Conservation (phyloP, 2,329 filamentous ascomycete species). For the Apiospora phragmitis region DNA sequence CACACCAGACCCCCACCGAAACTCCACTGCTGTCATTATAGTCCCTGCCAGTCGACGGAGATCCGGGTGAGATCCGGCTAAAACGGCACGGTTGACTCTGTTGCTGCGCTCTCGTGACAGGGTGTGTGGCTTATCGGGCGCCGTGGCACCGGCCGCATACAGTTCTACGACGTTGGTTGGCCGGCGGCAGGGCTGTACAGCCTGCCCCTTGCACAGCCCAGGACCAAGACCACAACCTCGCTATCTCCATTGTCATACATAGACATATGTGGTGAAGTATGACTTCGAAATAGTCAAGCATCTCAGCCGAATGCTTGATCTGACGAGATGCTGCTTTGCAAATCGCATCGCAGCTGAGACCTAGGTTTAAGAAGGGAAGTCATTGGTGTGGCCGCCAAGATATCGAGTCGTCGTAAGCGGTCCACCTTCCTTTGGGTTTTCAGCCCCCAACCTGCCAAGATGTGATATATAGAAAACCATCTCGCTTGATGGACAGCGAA, state of each 20-base stretch:
- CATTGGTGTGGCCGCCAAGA: background rate
- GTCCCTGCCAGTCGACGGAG: slow-evolving; percentile 1
- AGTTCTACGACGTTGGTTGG: background rate
- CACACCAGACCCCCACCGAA: background rate
- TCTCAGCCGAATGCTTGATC: background rate
- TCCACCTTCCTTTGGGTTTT: background rate
- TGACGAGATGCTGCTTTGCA: background rate
- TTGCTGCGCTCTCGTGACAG: background rate
- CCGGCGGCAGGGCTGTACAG: background rate
- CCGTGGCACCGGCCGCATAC: background rate
- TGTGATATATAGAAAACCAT: background rate
- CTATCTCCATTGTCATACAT: background rate
- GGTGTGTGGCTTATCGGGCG: background rate
- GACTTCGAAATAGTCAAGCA: background rate
- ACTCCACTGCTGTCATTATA: background rate
- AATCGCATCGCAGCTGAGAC: background rate
- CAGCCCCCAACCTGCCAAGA: background rate
- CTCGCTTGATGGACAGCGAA: background rate
- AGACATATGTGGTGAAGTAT: background rate
- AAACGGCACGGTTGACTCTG: background rate
- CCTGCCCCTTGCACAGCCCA: background rate
- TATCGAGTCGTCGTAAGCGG: background rate
- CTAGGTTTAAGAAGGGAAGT: no score
- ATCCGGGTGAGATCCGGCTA: slow-evolving; percentile 1
- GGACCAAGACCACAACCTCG: background rate